Base-by-base conservation (phyloP, 495 filamentous ascomycete genomes). In the Xylaria acuta region DNA sequence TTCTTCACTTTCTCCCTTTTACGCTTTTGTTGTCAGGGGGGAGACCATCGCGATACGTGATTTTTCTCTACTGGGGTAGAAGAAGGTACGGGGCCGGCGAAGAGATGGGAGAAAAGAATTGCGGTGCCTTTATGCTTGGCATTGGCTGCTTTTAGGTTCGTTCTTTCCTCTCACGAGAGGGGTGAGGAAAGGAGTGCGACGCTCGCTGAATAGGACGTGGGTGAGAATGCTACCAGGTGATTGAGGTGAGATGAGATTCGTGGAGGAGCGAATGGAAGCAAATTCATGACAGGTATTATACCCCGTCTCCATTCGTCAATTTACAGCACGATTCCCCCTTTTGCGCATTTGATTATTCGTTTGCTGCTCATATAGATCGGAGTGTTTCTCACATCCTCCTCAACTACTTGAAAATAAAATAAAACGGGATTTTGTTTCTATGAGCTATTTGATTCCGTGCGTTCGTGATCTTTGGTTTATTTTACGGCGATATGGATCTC, bases 291-390 rank as follows among this genome's bases (percentile, higher is more conserved):
- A 60, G 53, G 54, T 60, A 69, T 38, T 69, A 27, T 69, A 62
- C 49, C 40, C 53, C 27, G 56, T 69, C 65, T 5, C 12, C n/a
- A 58, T 59, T 20, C 53, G 38, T 41, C 53, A 30, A 69, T 14
- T 60, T 60, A 60, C 58, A 60, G 45, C 51, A 38, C n/a, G 64
- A 67, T 67, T 67, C 64, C 64, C 64, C 64, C 64, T 53, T 67
- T 45, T 67, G 45, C 64, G 45, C 2, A 67, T 25, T 67, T 16
- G 16, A 43, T 43, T 25, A 60, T 25, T 53, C 5, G 5, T 40
- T 38, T n/a, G 27, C 25, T 47, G 18, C 18, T 65, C 63, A 32
- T 49, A 49, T 47, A 32, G 41, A 63, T 43, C 6, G 38, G 38
- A 16, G n/a, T 63, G 60, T 27, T 16, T n/a, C 30, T 25, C 12